Conservation (phyloP, 495 filamentous ascomycete species). For the Trichoderma parareesei region DNA sequence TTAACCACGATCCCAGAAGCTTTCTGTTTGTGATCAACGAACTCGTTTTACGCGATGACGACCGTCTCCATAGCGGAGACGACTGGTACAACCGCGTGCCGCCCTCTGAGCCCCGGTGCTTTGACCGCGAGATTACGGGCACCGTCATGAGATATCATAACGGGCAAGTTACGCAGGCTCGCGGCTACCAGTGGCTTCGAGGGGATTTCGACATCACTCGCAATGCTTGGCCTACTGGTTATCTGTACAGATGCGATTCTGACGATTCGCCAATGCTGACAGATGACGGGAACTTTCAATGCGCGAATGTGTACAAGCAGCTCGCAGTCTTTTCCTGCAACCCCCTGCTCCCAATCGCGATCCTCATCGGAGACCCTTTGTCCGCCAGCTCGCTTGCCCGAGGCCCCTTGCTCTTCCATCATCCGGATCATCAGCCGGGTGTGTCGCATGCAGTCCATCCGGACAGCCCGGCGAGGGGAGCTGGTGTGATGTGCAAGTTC, state of each 20-base stretch:
- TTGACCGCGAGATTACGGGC: conserved; percentile 14
- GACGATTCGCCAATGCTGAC: not conserved
- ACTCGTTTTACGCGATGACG: conserved; percentile 13
- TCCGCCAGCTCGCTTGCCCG: conserved; percentile 17
- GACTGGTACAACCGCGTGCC: conserved; percentile 24
- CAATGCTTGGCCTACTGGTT: conserved; percentile 11
- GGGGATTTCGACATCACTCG: not conserved
- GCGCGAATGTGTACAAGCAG: conserved; percentile 5
- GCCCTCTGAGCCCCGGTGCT: conserved; percentile 14
- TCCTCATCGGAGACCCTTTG: conserved; percentile 20
- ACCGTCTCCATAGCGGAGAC: conserved; percentile 8
- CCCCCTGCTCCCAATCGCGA: conserved; percentile 24
- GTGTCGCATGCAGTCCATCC: conserved; percentile 15
- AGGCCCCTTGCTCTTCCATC: conserved; percentile 20
- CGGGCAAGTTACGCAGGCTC: conserved; percentile 17
- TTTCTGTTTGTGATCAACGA: conserved; percentile 33
- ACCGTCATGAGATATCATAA: conserved; percentile 24
- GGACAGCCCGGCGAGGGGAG: not conserved
- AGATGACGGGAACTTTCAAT: conserved; percentile 3
- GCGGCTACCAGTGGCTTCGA: conserved; percentile 18
- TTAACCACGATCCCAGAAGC: not conserved
- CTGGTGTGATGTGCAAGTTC: conserved; percentile 3
- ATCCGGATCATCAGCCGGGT: not conserved
- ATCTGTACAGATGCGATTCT: conserved; percentile 12
- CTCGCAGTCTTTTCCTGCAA: conserved; percentile 27